phyloP scores from a whole-genome alignment of 163 green algal genomes.

The Volvox carteri region DNA sequence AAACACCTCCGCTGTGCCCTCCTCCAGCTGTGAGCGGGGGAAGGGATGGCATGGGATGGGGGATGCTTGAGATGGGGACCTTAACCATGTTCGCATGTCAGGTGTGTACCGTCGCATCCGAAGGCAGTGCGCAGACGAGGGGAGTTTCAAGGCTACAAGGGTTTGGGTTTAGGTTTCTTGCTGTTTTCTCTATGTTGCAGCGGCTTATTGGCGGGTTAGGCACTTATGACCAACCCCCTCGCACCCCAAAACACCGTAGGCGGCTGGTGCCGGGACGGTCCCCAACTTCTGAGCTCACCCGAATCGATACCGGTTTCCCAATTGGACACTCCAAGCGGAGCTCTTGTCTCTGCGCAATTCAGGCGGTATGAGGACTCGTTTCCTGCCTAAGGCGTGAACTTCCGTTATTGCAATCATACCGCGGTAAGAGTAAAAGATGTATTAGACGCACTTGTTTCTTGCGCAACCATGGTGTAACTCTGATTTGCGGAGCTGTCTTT shows the following conservation, averaged over 20 bases:
- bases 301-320: conserved; percentile 62
- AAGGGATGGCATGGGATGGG: neutral
- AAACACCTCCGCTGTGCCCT: conserved; percentile 86
- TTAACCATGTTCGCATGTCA: too few relatives aligned
- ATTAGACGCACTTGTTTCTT: neutral
- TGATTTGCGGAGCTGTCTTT: too few relatives aligned
- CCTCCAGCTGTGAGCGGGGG: conserved; percentile 69
- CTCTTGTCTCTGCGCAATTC: conserved; percentile 69
- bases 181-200: too few relatives aligned
- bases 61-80: too few relatives aligned
- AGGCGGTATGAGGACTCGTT: neutral
- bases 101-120: too few relatives aligned
- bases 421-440: conserved; percentile 6
- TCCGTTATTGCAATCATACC: neutral
- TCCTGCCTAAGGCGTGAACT: neutral
- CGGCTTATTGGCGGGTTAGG: too few relatives aligned
- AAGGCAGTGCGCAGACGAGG: too few relatives aligned
- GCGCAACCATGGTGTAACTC: neutral
- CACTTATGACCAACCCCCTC: too few relatives aligned
- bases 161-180: too few relatives aligned
- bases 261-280: too few relatives aligned
- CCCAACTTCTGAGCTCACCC: conserved; percentile 51
- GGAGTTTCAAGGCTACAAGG: too few relatives aligned
- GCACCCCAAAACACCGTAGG: too few relatives aligned
- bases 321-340: conserved; percentile 78